phyloP scores from a whole-genome alignment of 495 filamentous ascomycete species.

The Hypoxylon lenormandii region DNA sequence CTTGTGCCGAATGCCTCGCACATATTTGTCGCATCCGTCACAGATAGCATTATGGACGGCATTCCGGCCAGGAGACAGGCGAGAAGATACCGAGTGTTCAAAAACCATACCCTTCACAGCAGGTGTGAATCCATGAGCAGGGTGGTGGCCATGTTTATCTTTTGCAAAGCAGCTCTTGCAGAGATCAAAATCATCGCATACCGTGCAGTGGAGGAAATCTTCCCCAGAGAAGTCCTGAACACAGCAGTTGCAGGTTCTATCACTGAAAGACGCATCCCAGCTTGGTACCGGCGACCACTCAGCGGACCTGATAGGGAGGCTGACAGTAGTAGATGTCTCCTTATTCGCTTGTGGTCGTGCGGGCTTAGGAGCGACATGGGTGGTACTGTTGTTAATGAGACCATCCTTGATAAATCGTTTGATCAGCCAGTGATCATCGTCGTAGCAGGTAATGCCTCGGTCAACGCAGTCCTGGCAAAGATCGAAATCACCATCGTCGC shows the following conservation, averaged over 20 bases:
- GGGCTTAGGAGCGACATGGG: constrained; percentile 77
- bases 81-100: constrained; percentile 66
- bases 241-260: constrained; percentile 93
- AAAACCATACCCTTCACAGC: constrained; percentile 69
- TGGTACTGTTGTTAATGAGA: constrained; percentile 82
- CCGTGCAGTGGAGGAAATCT: constrained; percentile 84
- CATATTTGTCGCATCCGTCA: constrained; percentile 91
- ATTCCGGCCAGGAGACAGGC: constrained; percentile 84
- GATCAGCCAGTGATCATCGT: constrained; percentile 88
- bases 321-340: constrained; percentile 20
- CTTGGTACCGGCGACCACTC: constrained; percentile 8
- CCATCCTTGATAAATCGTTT: constrained; percentile 85
- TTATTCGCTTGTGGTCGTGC: constrained; percentile 24
- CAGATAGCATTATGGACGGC: constrained; percentile 87
- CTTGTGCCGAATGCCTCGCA: constrained; percentile 93
- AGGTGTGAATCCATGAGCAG: constrained; percentile 81
- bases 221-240: constrained; percentile 79
- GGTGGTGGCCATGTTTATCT: constrained; percentile 90
- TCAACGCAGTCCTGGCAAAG: constrained; percentile 85
- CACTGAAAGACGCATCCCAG: constrained; percentile 49
- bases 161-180: constrained; percentile 82
- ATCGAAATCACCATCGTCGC: constrained; percentile 93
- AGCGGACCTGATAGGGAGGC: constrained; percentile 50
- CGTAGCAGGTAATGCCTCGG: constrained; percentile 78
- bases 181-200: constrained; percentile 91